Conservation (phyloP, 805 yeast species). For the Millerozyma miso region DNA sequence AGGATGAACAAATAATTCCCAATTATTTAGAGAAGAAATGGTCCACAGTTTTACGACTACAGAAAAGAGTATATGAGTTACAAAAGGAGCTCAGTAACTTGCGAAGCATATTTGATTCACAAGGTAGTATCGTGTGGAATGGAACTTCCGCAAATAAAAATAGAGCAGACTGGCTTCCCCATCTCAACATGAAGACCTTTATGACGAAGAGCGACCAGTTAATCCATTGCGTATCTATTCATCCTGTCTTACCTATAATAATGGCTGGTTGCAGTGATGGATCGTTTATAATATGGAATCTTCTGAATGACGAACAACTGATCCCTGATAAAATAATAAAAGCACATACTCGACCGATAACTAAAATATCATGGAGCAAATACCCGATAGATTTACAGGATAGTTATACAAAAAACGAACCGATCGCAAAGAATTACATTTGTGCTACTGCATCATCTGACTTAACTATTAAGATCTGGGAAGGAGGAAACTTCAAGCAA, state of each 20-base stretch:
- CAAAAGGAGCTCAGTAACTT: slow-evolving; percentile 55
- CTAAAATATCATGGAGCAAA: slow-evolving; percentile 50
- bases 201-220: slow-evolving; percentile 53
- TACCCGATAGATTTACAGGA: slow-evolving; percentile 29
- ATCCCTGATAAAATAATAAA: slow-evolving; percentile 56
- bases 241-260: slow-evolving; percentile 66
- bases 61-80: slow-evolving; percentile 64
- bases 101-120: slow-evolving; percentile 40
- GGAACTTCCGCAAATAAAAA: slow-evolving; percentile 8
- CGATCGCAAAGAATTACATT: slow-evolving; percentile 16
- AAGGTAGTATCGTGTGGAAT: slow-evolving; percentile 8
- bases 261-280: slow-evolving; percentile 74
- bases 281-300: slow-evolving; percentile 65
- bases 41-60: slow-evolving; percentile 79
- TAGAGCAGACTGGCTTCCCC: slow-evolving; percentile 62
- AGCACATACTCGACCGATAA: slow-evolving; percentile 76
- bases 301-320: slow-evolving; percentile 48
- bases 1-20: slow-evolving; percentile 27
- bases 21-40: slow-evolving; percentile 71
- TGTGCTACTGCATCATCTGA: slow-evolving; percentile 53
- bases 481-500: slow-evolving; percentile 47
- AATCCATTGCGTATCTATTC: slow-evolving; percentile 62
- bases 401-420: slow-evolving; percentile 10
- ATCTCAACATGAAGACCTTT: slow-evolving; percentile 37
- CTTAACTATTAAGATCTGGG: slow-evolving; percentile 67